Base-by-base conservation (phyloP, 2,329 filamentous ascomycete species). In the Fulvia fulva region DNA sequence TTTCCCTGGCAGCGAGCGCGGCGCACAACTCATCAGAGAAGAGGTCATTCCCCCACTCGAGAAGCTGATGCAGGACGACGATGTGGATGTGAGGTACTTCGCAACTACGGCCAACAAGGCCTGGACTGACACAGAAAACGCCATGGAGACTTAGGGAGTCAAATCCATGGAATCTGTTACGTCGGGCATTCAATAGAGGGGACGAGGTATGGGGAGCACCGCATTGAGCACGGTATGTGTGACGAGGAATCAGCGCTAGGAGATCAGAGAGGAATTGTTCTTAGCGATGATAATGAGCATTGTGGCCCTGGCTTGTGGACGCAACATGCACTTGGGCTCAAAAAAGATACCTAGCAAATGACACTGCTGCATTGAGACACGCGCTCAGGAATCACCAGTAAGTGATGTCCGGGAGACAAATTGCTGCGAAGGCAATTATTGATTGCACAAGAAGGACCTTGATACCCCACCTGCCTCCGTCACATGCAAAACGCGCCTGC, bases 11-110 rank as follows among this genome's bases (percentile, higher is more conserved):
- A 70, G 66, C 46, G 55, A 66, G 22, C 67, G 67, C 62, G 71
- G 71, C 34, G 65, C 70, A 45, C 65, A 70, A 51, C 62, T 73
- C 8, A 70, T 74, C 54, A 62, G 67, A 52, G 68, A 71, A 32
- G 87, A 90, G 71, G 87, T 97, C 72, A 78, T 96, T 71, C 92
- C 93, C 25, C 93, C 91, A 73, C 79, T 99, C 68, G 89, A 93
- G 80, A 97, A 97, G 81, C 82, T 99, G 70, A 92, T 97, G 80
- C 89, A 93, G 78, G 94, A 99, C 73, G 90, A 95, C 66, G 94
- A 99, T 78, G 93, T 97, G 67, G 94, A 99, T 78, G 94, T 99
- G 71, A 87, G 94, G 75, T 99, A 93, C 81, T 99, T 96, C 78
- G 94, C 94, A 64, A 96, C 91, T 62, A 95, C 90, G 64, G 93